A percentile compares a stretch with the other conserved stretches of the same genome.
phyloP scores from a whole-genome alignment of 176 grass and related monocot genomes.

The Guadua angustifolia region DNA sequence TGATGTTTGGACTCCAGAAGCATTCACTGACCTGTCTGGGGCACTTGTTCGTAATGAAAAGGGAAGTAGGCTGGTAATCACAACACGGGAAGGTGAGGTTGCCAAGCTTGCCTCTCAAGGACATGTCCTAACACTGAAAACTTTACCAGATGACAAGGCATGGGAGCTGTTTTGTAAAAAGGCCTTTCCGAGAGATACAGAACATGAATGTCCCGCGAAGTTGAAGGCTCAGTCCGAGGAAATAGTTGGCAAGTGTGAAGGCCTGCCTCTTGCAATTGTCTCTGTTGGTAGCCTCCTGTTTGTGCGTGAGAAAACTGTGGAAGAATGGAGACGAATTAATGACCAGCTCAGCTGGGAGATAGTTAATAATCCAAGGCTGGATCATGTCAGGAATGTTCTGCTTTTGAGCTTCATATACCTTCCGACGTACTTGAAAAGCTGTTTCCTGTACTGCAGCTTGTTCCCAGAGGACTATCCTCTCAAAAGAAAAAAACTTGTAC shows the following conservation, averaged over 20 bases:
- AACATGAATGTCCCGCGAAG: not conserved
- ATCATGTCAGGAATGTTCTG: not conserved
- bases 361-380: not conserved
- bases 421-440: not conserved
- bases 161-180: not conserved
- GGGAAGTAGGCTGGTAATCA: not conserved
- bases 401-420: conserved; percentile 5
- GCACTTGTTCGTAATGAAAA: not conserved
- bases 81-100: not conserved
- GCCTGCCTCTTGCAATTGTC: conserved; percentile 2
- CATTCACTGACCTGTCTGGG: not conserved
- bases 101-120: not conserved
- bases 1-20: conserved; percentile 3
- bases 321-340: not conserved
- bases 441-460: not conserved
- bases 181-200: not conserved
- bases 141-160: not conserved
- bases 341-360: not conserved
- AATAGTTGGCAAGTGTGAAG: not conserved
- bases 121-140: no score
- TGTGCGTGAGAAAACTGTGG: not conserved
- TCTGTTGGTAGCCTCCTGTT: not conserved
- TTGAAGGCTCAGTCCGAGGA: not conserved
- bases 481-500: not conserved
- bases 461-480: not conserved